These are phyloP conservation scores for Solanum hybrid DNA, from an alignment of 305 asterid genomes.

Conservation along the genomic window DNA sequence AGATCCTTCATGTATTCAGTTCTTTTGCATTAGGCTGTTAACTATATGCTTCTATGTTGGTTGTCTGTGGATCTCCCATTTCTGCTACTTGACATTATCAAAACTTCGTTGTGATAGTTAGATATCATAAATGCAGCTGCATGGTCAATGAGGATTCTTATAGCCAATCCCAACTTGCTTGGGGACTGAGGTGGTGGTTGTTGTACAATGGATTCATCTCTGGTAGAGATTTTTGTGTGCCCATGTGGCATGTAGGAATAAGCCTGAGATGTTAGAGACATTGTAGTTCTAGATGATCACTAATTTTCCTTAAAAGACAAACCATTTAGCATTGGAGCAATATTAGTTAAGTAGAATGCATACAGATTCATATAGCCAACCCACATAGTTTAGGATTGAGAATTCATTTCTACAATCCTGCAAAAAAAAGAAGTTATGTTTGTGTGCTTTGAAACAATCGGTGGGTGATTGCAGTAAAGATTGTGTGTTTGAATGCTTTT, in stretches of 20 bases:
- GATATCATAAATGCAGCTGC: not conserved
- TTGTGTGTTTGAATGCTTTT: conserved; percentile 4
- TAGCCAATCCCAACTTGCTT: not conserved
- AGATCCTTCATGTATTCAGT: not conserved
- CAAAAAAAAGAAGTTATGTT: not conserved
- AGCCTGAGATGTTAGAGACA: not conserved
- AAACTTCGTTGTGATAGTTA: not conserved
- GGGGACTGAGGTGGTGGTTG: not conserved
- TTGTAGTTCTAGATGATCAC: not conserved
- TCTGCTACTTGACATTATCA: not conserved
- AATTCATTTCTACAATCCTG: not conserved
- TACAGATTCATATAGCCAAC: not conserved
- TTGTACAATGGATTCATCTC: not conserved
- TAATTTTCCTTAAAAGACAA: not conserved
- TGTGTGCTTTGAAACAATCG: not conserved
- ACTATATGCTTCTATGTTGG: conserved; percentile 1
- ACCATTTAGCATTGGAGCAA: not conserved
- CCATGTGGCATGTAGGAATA: not conserved
- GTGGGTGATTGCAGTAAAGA: not conserved
- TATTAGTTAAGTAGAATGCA: not conserved
- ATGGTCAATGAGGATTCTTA: not conserved
- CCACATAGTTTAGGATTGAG: not conserved
- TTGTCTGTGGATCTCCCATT: not conserved
- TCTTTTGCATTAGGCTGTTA: not conserved
- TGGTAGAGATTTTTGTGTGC: not conserved